Conservation (phyloP, 371 early-diverging fungal genomes). For the Funneliformis caledonium region DNA sequence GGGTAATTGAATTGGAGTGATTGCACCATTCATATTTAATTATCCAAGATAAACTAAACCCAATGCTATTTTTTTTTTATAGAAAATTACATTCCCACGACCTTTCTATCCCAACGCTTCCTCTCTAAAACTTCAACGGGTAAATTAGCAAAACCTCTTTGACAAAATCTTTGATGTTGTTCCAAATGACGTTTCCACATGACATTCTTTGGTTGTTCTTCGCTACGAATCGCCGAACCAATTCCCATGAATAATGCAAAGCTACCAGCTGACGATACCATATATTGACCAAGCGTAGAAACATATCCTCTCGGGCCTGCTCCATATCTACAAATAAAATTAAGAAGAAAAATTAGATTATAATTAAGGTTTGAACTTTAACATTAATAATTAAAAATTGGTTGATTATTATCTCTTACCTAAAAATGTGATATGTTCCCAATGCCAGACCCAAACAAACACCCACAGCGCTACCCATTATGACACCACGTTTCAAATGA, state of each 20-base stretch:
- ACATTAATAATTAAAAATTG: background rate
- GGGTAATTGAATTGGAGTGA: no score
- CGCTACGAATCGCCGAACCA: slow-evolving; percentile 27
- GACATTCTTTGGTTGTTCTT: slow-evolving; percentile 19
- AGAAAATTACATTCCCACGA: background rate
- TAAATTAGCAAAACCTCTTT: slow-evolving; percentile 27
- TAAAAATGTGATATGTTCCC: slow-evolving; percentile 49
- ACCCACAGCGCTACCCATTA: slow-evolving; percentile 86
- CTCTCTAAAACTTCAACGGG: slow-evolving; percentile 35
- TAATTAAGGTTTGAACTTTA: background rate
- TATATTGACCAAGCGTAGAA: slow-evolving; percentile 55
- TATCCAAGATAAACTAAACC: no score
- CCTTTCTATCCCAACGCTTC: slow-evolving; percentile 23
- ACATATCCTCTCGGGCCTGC: slow-evolving; percentile 53
- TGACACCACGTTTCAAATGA: slow-evolving; percentile 79
- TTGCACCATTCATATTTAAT: no score
- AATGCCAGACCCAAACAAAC: slow-evolving; percentile 84
- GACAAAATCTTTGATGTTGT: slow-evolving; percentile 7
- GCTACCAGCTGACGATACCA: slow-evolving; percentile 59
- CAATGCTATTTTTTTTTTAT: no score
- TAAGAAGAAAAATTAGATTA: background rate
- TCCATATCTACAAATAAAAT: slow-evolving; percentile 47
- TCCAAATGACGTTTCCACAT: slow-evolving; percentile 26
- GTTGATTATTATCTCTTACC: background rate
- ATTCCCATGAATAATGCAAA: slow-evolving; percentile 63